phyloP scores from a whole-genome alignment of 2,329 filamentous ascomycete genomes.

The Diaporthe ampelina region DNA sequence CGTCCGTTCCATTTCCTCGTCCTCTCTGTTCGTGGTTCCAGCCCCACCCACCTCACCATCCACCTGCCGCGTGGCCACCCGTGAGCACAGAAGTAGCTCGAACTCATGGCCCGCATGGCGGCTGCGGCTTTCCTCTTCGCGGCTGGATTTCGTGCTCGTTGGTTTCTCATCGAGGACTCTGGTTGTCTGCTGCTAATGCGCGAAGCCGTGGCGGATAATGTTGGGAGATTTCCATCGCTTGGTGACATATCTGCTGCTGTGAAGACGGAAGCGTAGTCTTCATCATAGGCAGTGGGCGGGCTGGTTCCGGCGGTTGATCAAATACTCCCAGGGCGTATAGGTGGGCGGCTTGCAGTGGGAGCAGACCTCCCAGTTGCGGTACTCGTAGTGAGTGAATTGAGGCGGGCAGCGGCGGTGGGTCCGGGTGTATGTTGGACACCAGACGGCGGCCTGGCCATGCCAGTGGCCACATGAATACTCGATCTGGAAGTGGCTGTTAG shows the following conservation, averaged over 20 bases:
- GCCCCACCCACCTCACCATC: constrained; percentile 1
- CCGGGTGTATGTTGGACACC: constrained; percentile 61
- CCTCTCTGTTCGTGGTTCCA: constrained; percentile 11
- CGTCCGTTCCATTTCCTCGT: not conserved
- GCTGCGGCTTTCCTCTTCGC: too few relatives aligned
- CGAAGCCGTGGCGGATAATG: not conserved
- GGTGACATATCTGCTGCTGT: not conserved
- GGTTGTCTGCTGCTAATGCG: not conserved
- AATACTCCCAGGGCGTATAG: constrained; percentile 53
- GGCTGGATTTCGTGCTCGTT: not conserved
- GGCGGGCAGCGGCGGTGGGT: constrained; percentile 59
- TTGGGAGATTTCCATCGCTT: not conserved
- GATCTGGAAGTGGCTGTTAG: constrained; percentile 51
- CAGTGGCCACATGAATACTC: constrained; percentile 67
- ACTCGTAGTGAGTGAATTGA: constrained; percentile 60
- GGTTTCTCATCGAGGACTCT: not conserved
- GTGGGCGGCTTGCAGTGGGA: constrained; percentile 56
- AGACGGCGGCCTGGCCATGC: constrained; percentile 60
- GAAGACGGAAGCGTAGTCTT: constrained; percentile 23
- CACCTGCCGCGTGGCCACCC: constrained; percentile 3
- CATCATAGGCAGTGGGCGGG: constrained; percentile 42
- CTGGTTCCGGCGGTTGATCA: constrained; percentile 53
- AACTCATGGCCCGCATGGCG: not conserved
- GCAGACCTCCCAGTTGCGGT: constrained; percentile 61
- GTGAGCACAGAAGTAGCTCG: not conserved